Evolutionary conservation across 305 asterid species (phyloP).

Genomic region (Solanum hybrid): DNA sequence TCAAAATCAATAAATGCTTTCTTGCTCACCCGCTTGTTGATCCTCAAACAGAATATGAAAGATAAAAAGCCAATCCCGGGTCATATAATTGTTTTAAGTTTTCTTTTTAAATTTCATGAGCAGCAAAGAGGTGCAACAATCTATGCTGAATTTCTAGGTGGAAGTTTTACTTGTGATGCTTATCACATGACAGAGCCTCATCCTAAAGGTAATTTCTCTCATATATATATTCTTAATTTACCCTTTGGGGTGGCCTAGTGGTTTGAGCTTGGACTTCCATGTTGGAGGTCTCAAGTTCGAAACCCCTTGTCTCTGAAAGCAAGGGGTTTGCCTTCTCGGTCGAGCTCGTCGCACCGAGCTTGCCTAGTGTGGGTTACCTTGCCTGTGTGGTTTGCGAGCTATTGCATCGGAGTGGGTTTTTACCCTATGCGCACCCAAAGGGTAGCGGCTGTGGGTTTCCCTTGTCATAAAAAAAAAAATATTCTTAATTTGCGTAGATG

Average conservation of each 20-base stretch:
- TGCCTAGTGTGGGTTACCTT: neutral
- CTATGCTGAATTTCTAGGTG: conserved; percentile 93
- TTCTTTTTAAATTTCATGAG: conserved; percentile 11
- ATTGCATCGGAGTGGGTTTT: neutral
- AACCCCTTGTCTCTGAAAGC: neutral
- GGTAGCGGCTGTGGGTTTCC: neutral
- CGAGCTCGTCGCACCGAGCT: neutral
- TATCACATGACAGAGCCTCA: conserved; percentile 97
- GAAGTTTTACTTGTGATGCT: conserved; percentile 93
- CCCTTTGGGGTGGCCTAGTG: neutral
- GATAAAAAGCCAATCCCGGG: neutral
- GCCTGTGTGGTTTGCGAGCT: neutral
- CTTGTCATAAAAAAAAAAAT: neutral
- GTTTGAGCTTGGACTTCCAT: neutral
- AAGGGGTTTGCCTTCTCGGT: neutral
- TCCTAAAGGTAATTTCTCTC: conserved; percentile 52
- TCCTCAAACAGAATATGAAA: neutral
- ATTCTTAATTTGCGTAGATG: neutral
- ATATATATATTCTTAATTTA: neutral
- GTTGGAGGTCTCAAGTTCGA: neutral
- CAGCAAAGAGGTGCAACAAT: conserved; percentile 88
- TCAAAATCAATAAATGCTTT: conserved; percentile 58
- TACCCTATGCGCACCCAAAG: neutral
- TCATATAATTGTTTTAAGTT: conserved; percentile 8
- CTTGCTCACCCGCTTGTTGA: neutral